These are phyloP conservation scores for Physcia stellaris DNA, from an alignment of 495 filamentous ascomycete species.

Conservation along the genomic window DNA sequence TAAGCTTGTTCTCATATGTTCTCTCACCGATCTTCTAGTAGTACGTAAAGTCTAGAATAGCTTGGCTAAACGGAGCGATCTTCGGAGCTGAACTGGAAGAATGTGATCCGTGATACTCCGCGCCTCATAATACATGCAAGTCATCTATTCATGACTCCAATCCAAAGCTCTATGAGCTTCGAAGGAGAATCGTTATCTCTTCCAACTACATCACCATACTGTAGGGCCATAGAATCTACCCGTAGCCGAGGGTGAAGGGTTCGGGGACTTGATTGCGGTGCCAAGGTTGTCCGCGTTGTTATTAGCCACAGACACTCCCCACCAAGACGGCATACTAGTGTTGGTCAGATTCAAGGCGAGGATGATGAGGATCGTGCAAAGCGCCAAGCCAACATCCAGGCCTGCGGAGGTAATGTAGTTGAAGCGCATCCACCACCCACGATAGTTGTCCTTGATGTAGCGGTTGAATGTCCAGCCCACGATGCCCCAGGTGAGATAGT, in stretches of 20 bases:
- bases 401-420: slow-evolving; percentile 67
- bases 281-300: slow-evolving; percentile 32
- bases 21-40: too few species aligned
- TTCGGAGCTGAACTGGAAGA: too few species aligned
- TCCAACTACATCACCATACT: slow-evolving; percentile 23
- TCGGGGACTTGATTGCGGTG: slow-evolving; percentile 23
- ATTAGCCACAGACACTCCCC: slow-evolving; percentile 40
- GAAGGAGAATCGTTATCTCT: too few species aligned
- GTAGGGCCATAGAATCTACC: slow-evolving; percentile 49
- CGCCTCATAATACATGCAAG: too few species aligned
- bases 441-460: slow-evolving; percentile 44
- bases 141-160: too few species aligned
- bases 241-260: slow-evolving; percentile 19
- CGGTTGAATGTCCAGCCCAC: slow-evolving; percentile 56
- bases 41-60: too few species aligned
- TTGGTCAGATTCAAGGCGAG: slow-evolving; percentile 44
- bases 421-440: slow-evolving; percentile 65
- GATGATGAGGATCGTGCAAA: slow-evolving; percentile 59
- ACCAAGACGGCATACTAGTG: slow-evolving; percentile 46
- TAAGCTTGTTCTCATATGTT: too few species aligned
- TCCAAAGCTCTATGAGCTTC: too few species aligned
- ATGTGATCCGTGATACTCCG: too few species aligned
- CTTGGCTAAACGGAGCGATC: too few species aligned
- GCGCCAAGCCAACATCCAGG: slow-evolving; percentile 51
- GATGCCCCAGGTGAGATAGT: slow-evolving; percentile 49